Evolutionary conservation across 768 basidiomycete species (phyloP).

Genomic region (Cubamyces sp.): DNA sequence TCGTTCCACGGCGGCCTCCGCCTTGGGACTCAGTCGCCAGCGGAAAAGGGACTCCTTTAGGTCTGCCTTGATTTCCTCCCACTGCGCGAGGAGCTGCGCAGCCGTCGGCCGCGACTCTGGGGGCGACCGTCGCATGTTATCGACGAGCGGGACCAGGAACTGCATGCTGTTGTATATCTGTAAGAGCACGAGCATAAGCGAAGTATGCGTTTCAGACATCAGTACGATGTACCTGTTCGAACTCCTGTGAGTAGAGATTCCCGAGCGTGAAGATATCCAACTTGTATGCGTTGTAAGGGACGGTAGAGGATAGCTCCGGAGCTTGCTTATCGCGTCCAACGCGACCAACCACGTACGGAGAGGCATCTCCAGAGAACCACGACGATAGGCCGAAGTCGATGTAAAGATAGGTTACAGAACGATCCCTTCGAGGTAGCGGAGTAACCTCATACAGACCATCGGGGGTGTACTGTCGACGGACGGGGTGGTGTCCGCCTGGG

Average conservation of each 20-base stretch:
- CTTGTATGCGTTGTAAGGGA: slow-evolving; percentile 30
- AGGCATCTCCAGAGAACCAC: slow-evolving; percentile 22
- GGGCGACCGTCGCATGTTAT: slow-evolving; percentile 10
- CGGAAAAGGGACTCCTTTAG: slow-evolving; percentile 2
- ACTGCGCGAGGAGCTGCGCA: background rate
- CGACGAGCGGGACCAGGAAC: slow-evolving; percentile 17
- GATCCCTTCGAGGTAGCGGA: slow-evolving; percentile 37
- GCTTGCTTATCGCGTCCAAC: slow-evolving; percentile 25
- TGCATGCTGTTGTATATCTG: slow-evolving; percentile 19
- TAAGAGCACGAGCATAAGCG: no score
- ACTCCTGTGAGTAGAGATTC: slow-evolving; percentile 27
- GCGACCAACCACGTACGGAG: slow-evolving; percentile 17
- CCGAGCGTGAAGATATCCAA: slow-evolving; percentile 30
- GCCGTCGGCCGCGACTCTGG: slow-evolving; percentile 17
- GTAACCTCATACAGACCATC: slow-evolving; percentile 37
- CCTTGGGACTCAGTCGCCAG: slow-evolving; percentile 18
- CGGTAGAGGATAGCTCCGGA: slow-evolving; percentile 27
- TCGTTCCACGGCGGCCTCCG: slow-evolving; percentile 18
- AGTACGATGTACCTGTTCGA: slow-evolving; percentile 16
- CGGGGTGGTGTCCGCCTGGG: slow-evolving; percentile 27
- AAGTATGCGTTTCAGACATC: no score
- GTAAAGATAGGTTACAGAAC: slow-evolving; percentile 37
- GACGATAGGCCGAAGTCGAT: slow-evolving; percentile 30
- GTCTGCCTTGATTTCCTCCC: background rate
- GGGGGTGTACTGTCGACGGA: slow-evolving; percentile 35